phyloP scores from a whole-genome alignment of 768 basidiomycete species.

The Lyophyllum shimeji region DNA sequence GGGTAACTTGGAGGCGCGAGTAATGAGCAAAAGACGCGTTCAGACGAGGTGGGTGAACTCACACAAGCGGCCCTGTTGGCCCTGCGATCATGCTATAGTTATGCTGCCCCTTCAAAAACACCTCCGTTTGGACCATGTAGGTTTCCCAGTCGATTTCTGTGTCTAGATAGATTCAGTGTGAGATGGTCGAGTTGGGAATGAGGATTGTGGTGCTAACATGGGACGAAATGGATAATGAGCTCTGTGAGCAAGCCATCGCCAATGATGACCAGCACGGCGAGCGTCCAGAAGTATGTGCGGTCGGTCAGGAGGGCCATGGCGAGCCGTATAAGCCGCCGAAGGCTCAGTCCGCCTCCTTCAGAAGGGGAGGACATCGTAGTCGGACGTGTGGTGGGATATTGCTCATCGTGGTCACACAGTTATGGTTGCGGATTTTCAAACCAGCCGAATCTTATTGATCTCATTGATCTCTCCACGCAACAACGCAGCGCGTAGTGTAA shows the following conservation, averaged over 20 bases:
- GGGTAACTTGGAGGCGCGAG: conserved; percentile 67
- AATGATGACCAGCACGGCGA: conserved; percentile 63
- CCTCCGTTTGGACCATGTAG: conserved; percentile 85
- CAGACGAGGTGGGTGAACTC: conserved; percentile 23
- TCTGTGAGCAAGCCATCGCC: conserved; percentile 79
- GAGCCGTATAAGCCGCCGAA: conserved; percentile 17
- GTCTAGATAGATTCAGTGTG: conserved; percentile 48
- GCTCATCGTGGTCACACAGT: background rate
- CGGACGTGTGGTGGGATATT: background rate
- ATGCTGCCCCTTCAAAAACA: conserved; percentile 78
- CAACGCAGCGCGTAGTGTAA: background rate
- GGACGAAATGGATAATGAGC: conserved; percentile 76
- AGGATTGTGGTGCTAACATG: conserved; percentile 58
- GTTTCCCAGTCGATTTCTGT: conserved; percentile 99
- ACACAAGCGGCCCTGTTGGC: conserved; percentile 94
- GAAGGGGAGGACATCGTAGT: conserved; percentile 13
- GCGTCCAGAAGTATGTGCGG: conserved; percentile 61
- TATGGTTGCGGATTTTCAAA: background rate
- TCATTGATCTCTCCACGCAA: background rate
- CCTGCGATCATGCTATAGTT: conserved; percentile 83
- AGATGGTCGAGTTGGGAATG: conserved; percentile 1
- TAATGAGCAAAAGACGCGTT: conserved; percentile 3
- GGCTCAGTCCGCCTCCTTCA: conserved; percentile 5
- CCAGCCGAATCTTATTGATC: background rate
- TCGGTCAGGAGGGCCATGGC: conserved; percentile 45